These are phyloP conservation scores for Vickermania spadyakhi DNA, from an alignment of 208 protist species.

Conservation along the genomic window DNA sequence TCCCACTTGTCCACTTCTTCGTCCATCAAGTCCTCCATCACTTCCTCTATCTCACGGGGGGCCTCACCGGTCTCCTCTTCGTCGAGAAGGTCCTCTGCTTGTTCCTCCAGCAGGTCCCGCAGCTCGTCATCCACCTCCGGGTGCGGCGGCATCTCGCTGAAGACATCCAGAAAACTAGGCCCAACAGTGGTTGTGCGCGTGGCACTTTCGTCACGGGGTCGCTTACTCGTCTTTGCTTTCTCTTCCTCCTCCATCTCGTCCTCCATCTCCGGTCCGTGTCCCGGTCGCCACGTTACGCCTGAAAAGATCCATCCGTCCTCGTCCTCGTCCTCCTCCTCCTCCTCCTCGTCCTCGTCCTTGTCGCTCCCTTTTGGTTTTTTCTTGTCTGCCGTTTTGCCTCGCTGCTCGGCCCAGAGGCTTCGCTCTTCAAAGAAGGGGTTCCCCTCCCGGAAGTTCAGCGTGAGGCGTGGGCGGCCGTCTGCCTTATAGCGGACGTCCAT, in stretches of 20 bases:
- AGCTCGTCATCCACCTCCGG: constrained; percentile 48
- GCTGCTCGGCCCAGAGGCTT: constrained; percentile 52
- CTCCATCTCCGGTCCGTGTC: constrained; percentile 31
- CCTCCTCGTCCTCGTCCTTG: constrained; percentile 5
- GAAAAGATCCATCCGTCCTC: constrained; percentile 51
- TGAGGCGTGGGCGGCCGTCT: constrained; percentile 27
- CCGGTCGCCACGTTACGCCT: constrained; percentile 64
- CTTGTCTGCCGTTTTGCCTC: background rate
- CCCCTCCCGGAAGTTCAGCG: constrained; percentile 29
- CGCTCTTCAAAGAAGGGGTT: constrained; percentile 78
- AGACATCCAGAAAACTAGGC: constrained; percentile 67
- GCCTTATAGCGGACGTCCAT: constrained; percentile 34
- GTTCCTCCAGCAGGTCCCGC: constrained; percentile 29
- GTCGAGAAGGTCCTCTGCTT: constrained; percentile 29
- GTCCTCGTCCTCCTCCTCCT: constrained; percentile 7
- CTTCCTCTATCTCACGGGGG: constrained; percentile 50
- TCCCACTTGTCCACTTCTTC: constrained; percentile 61
- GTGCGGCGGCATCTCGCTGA: constrained; percentile 56
- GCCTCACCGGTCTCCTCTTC: constrained; percentile 64
- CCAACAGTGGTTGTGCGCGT: constrained; percentile 17
- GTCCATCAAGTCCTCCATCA: constrained; percentile 22
- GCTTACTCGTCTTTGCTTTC: constrained; percentile 12
- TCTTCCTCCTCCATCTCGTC: constrained; percentile 21
- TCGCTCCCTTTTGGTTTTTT: constrained; percentile 1
- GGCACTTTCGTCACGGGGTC: constrained; percentile 7